Percentiles rank a stretch among this genome's conserved stretches.
These are phyloP conservation scores for Globisporangium spinosum DNA, from an alignment of 352 stramenopile species.

Conservation along the genomic window DNA sequence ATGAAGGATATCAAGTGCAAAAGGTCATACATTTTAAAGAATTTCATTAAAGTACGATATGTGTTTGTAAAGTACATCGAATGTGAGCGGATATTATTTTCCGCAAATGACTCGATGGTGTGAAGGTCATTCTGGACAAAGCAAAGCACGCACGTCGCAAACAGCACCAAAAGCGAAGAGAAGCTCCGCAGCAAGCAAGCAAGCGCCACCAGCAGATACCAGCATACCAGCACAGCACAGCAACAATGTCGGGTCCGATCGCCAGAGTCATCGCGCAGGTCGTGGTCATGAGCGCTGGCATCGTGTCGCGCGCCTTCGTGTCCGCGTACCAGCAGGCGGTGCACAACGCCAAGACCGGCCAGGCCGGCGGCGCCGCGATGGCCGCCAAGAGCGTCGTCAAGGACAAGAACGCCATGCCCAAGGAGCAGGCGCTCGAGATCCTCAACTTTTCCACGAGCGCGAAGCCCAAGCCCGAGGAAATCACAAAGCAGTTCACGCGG, in stretches of 20 bases:
- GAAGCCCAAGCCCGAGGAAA: slow-evolving; percentile 48
- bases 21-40: background rate
- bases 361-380: slow-evolving; percentile 46
- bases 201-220: slow-evolving; percentile 10
- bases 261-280: slow-evolving; percentile 82
- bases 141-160: background rate
- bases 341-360: slow-evolving; percentile 79
- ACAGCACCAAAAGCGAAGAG: slow-evolving; percentile 1
- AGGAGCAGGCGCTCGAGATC: slow-evolving; percentile 73
- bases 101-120: background rate
- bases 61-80: background rate
- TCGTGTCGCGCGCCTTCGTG: slow-evolving; percentile 86
- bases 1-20: background rate
- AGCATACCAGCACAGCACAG: slow-evolving; percentile 12
- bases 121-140: slow-evolving; percentile 1
- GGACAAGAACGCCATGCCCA: slow-evolving; percentile 76
- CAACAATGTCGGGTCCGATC: slow-evolving; percentile 72
- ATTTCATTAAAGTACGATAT: background rate
- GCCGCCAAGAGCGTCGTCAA: slow-evolving; percentile 52
- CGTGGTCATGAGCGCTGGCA: slow-evolving; percentile 75
- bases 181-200: slow-evolving; percentile 8
- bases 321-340: slow-evolving; percentile 87
- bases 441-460: slow-evolving; percentile 72
- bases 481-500: slow-evolving; percentile 83
- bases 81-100: background rate